Conservation (phyloP, 1,284 basidiomycete genomes). For the Apiotrichum montevideense region DNA sequence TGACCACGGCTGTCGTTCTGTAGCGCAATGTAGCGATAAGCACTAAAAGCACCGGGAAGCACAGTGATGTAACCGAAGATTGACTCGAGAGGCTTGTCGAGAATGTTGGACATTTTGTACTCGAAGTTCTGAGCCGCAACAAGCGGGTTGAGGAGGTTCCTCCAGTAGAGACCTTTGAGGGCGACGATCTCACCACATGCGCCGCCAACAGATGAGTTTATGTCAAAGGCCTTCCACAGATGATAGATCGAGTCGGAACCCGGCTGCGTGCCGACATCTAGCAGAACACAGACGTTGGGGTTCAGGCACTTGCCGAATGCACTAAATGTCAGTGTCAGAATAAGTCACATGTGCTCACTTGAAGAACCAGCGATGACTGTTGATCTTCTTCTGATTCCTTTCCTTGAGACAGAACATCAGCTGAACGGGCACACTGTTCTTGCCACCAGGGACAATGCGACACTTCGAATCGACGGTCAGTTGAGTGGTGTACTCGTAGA, state of each 20-base stretch:
- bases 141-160: constrained; percentile 72
- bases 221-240: constrained; percentile 94
- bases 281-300: constrained; percentile 88
- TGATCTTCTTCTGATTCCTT: constrained; percentile 72
- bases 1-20: constrained; percentile 61
- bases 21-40: constrained; percentile 87
- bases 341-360: constrained; percentile 14
- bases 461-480: constrained; percentile 72
- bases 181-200: constrained; percentile 96
- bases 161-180: constrained; percentile 73
- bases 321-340: constrained; percentile 49
- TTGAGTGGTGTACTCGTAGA: constrained; percentile 92
- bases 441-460: constrained; percentile 63
- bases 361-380: constrained; percentile 88
- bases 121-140: constrained; percentile 56
- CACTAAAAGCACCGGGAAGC: constrained; percentile 86
- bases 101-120: constrained; percentile 93
- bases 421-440: constrained; percentile 78
- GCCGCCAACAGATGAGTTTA: constrained; percentile 90
- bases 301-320: constrained; percentile 30
- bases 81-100: constrained; percentile 74
- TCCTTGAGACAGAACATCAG: constrained; percentile 93
- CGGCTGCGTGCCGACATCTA: constrained; percentile 92
- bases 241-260: constrained; percentile 86
- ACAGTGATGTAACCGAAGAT: constrained; percentile 91